Conservation (phyloP, 2,329 filamentous ascomycete species). For the Fusarium odoratissimum region DNA sequence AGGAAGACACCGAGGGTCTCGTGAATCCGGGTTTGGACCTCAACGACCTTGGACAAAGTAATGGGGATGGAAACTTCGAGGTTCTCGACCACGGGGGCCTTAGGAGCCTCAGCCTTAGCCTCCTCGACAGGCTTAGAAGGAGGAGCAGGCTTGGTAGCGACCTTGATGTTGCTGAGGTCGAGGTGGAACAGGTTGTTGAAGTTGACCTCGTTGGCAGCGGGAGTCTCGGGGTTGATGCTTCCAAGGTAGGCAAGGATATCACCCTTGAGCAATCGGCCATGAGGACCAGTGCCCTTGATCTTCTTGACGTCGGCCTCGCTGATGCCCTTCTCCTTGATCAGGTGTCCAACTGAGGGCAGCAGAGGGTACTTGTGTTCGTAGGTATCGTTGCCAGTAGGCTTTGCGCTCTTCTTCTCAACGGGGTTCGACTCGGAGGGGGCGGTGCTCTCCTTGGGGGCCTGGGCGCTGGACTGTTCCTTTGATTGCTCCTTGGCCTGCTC, state of each 20-base stretch:
- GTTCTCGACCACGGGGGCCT: conserved; percentile 58
- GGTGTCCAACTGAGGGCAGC: conserved; percentile 84
- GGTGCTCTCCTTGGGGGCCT: conserved; percentile 54
- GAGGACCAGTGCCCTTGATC: conserved; percentile 89
- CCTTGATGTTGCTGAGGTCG: conserved; percentile 95
- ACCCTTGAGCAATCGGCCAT: conserved; percentile 90
- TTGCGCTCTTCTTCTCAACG: conserved; percentile 50
- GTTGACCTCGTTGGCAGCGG: conserved; percentile 75
- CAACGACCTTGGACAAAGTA: conserved; percentile 81
- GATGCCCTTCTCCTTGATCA: conserved; percentile 83
- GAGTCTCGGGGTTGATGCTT: conserved; percentile 76
- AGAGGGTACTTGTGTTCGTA: conserved; percentile 77
- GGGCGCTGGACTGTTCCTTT: conserved; percentile 61
- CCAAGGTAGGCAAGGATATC: conserved; percentile 94
- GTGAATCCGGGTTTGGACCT: conserved; percentile 84
- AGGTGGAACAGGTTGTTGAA: conserved; percentile 84
- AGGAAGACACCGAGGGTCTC: conserved; percentile 81
- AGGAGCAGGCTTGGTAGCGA: conserved; percentile 66
- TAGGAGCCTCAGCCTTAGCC: conserved; percentile 53
- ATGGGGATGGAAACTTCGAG: conserved; percentile 78
- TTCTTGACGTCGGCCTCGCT: conserved; percentile 79
- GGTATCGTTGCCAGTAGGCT: conserved; percentile 59
- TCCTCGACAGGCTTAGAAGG: conserved; percentile 48
- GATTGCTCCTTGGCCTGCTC: conserved; percentile 73
- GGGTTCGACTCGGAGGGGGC: conserved; percentile 49